Evolutionary conservation across 805 yeast species (phyloP).

Genomic region (Starmerella gropengiesseri): DNA sequence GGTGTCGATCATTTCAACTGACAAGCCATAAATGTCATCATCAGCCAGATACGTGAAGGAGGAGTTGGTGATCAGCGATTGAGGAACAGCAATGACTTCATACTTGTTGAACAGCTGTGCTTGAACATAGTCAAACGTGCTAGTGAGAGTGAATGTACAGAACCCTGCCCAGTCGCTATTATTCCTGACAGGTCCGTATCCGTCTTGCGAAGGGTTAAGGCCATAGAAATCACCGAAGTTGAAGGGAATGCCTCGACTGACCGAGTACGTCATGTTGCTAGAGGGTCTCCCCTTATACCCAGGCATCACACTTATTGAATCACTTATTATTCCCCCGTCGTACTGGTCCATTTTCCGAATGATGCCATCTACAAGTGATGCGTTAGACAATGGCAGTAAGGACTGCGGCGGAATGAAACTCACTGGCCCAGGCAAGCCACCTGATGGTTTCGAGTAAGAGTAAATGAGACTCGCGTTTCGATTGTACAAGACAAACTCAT

Average conservation of each 20-base stretch:
- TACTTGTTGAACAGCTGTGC: not conserved
- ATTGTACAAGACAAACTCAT: slow-evolving; percentile 13
- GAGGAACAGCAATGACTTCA: not conserved
- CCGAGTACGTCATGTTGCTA: slow-evolving; percentile 7
- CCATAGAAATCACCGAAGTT: not conserved
- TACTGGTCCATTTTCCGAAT: not conserved
- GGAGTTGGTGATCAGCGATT: not conserved
- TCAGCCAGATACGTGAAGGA: not conserved
- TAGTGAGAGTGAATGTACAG: slow-evolving; percentile 2
- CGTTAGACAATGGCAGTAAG: slow-evolving; percentile 10
- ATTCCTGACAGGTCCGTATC: not conserved
- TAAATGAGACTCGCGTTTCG: slow-evolving; percentile 7
- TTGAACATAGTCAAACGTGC: not conserved
- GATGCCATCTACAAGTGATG: not conserved
- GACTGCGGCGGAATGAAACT: not conserved
- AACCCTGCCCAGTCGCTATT: slow-evolving; percentile 4
- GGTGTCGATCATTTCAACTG: too few relatives aligned
- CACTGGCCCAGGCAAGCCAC: slow-evolving; percentile 4
- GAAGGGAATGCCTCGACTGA: not conserved
- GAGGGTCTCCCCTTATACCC: not conserved
- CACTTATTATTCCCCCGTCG: slow-evolving; percentile 10
- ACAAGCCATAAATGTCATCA: too few relatives aligned
- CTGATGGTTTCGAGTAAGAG: too few relatives aligned
- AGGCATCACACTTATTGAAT: slow-evolving; percentile 1
- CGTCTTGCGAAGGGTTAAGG: not conserved